Conservation (phyloP, 148 eudicot genomes). For the Arctostaphylos glauca region DNA sequence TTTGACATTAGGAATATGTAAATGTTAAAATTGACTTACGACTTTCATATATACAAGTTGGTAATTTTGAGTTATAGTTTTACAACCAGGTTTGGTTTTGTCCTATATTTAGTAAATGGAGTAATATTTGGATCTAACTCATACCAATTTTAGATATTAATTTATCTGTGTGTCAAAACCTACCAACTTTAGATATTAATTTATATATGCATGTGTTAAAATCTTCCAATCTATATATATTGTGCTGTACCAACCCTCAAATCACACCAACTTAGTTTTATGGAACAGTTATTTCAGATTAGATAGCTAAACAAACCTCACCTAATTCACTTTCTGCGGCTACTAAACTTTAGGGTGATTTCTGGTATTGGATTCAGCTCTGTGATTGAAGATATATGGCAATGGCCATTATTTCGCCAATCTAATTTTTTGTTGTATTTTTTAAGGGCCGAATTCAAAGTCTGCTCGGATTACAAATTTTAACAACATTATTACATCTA, state of each 20-base stretch:
- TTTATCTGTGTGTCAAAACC: background rate
- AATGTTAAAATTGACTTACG: too few species aligned
- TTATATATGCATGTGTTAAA: background rate
- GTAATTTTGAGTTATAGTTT: background rate
- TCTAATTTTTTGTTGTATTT: too few species aligned
- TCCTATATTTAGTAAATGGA: background rate
- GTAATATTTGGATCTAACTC: background rate
- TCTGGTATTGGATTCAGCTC: background rate
- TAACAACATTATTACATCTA: too few species aligned
- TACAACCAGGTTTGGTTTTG: background rate
- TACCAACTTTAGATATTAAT: background rate
- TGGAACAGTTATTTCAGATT: background rate
- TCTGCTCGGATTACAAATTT: too few species aligned
- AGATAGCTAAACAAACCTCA: constrained; percentile 8
- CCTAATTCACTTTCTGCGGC: constrained; percentile 1
- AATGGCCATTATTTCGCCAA: too few species aligned
- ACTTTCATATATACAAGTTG: too few species aligned
- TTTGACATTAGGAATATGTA: too few species aligned
- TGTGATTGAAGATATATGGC: too few species aligned
- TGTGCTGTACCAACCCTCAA: background rate
- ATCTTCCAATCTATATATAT: background rate
- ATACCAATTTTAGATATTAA: background rate
- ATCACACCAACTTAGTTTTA: constrained; percentile 6
- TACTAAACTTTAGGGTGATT: background rate
- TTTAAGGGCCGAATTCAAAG: too few species aligned